Evolutionary conservation across 108 stramenopile genomes (phyloP).

Genomic region (Cyclotella cryptica): DNA sequence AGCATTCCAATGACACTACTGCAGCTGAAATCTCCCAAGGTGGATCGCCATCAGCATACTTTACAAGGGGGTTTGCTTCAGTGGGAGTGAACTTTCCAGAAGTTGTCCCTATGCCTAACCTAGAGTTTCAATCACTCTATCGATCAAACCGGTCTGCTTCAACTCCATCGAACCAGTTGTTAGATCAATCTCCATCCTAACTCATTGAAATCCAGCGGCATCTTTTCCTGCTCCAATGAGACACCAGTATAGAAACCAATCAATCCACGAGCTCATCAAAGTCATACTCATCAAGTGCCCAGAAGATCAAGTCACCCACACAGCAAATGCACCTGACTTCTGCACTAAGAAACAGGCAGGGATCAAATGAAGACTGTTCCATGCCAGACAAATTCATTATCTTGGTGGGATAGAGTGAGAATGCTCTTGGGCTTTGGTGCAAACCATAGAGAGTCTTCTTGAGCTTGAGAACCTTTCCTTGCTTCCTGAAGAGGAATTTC

Average conservation of each 20-base stretch:
- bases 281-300: not conserved
- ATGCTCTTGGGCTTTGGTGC: not conserved
- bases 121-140: not conserved
- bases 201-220: too few species aligned
- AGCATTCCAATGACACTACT: constrained; percentile 10
- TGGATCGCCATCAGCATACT: not conserved
- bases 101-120: not conserved
- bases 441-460: not conserved
- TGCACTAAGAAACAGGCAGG: not conserved
- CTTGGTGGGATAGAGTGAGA: not conserved
- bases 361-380: not conserved
- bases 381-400: not conserved
- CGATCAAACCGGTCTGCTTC: not conserved
- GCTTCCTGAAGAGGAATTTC: not conserved
- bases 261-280: not conserved
- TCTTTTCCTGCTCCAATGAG: too few species aligned
- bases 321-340: not conserved
- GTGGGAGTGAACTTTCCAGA: not conserved
- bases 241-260: not conserved
- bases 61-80: not conserved
- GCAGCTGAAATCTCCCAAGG: not conserved
- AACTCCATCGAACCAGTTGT: not conserved
- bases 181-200: too few species aligned
- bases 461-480: not conserved
- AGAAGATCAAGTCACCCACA: constrained; percentile 4